Evolutionary conservation across 2,329 filamentous ascomycete species (phyloP), one percentile per base, ranked within the genome.

Genomic region (Cytospora piceae): DNA sequence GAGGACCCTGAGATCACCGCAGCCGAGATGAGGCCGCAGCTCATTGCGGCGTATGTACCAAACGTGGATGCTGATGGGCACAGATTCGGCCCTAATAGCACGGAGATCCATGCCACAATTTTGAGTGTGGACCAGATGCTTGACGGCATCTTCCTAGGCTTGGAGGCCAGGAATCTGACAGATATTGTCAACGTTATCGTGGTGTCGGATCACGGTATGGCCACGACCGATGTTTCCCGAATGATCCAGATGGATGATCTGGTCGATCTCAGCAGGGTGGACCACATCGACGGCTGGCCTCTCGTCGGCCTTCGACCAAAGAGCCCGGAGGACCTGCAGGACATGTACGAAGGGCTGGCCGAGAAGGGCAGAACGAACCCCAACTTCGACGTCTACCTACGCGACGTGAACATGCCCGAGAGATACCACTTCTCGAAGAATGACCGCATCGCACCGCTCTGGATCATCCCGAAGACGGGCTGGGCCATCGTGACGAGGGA

Each of bases 181-280:
- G 75, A 90, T 24, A 91, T 99, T 67, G 92, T 98, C 74, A 99
- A 99, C 70, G 85, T 99, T 9, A 88, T 99, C 39, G 85, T 99
- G n/a, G 94, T 99, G 2, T 97, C 93, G 0, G 95, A 99, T 75
- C 95, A 99, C 75, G 95, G 95, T 59, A 99, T 99, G 95, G 95
- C 95, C 1, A 96, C 93, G 0, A 98, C 95, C 0, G 91, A 94
- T 67, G 87, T 85, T 0, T 83, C 88, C 22, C 86, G 95, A 14
- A 81, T 98, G 55, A 85, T 98, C 31, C 95, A 98, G 77, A 82
- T 98, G 2, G 95, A 99, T 69, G 93, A 97, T 73, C 79, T 98
- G 4, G 83, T 98, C 56, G 92, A 97, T 74, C 83, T 90, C 7
- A 80, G 79, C 58, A 85, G 93, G 71, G 88, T 98, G 54, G 90